phyloP scores from a whole-genome alignment of 805 yeast species.

The Yarrowia keelungensis region DNA sequence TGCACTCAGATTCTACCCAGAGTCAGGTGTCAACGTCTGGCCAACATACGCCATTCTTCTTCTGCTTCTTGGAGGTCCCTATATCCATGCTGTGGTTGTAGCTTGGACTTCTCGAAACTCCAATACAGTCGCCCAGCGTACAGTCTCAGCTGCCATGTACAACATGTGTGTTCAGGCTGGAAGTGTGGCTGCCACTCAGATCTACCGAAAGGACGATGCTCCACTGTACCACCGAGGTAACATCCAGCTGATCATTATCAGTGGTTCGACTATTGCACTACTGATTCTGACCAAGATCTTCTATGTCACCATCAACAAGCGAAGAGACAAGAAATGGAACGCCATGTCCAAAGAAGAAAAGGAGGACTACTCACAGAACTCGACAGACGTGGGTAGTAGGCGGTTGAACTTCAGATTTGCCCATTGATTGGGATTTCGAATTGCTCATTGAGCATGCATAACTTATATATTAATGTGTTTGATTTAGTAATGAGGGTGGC shows the following conservation, averaged over 20 bases:
- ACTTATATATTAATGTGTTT: conserved; percentile 6
- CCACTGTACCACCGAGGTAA: conserved; percentile 71
- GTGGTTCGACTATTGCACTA: conserved; percentile 41
- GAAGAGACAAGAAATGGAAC: conserved; percentile 59
- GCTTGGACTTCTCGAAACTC: conserved; percentile 69
- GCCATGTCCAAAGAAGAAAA: conserved; percentile 58
- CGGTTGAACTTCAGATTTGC: conserved; percentile 61
- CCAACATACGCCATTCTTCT: conserved; percentile 46
- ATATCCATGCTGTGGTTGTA: conserved; percentile 61
- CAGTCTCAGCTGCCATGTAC: conserved; percentile 69
- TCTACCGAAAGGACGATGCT: conserved; percentile 63
- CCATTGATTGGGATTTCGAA: conserved; percentile 36
- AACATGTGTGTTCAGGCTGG: conserved; percentile 71
- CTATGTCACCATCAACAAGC: conserved; percentile 48
- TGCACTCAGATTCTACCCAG: conserved; percentile 42
- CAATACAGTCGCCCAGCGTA: conserved; percentile 64
- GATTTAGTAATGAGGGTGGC: too few species aligned
- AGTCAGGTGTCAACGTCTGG: conserved; percentile 45
- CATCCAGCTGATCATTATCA: conserved; percentile 44
- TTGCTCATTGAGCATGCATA: conserved; percentile 42
- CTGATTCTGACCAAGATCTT: conserved; percentile 48
- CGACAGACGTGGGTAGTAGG: conserved; percentile 63
- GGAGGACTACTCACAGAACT: conserved; percentile 55
- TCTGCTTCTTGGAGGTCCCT: conserved; percentile 48
- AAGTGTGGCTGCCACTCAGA: conserved; percentile 59